Evolutionary conservation across 2,329 filamentous ascomycete species (phyloP).

Genomic region (Blastomyces parvus): DNA sequence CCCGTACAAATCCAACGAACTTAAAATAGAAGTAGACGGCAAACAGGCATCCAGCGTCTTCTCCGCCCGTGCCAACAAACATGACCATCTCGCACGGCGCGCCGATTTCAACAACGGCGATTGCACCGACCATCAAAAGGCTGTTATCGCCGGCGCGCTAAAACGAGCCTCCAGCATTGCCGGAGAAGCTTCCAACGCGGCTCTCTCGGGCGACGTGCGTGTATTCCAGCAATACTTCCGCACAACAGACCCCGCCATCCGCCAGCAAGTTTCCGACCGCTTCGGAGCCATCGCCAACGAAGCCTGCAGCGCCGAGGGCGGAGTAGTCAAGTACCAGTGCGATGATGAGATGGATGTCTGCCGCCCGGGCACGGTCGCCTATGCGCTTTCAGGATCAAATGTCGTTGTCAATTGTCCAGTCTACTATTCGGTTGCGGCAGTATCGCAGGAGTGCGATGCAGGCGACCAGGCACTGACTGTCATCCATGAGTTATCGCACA

Average conservation of each 20-base stretch:
- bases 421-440: not conserved
- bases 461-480: not conserved
- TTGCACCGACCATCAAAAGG: not conserved
- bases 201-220: not conserved
- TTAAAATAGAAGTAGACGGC: not conserved
- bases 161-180: not conserved
- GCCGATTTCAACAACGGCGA: not conserved
- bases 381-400: not conserved
- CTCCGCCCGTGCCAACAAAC: not conserved
- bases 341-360: not conserved
- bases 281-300: not conserved
- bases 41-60: not conserved
- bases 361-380: not conserved
- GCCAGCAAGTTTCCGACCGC: not conserved
- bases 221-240: not conserved
- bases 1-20: not conserved
- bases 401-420: not conserved
- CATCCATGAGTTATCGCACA: conserved; percentile 3
- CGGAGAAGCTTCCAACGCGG: not conserved
- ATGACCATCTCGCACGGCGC: not conserved
- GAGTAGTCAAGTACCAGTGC: not conserved
- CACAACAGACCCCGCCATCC: not conserved
- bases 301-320: not conserved
- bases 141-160: not conserved
- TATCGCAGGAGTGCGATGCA: not conserved